Conservation (phyloP, 2,329 filamentous ascomycete genomes). For the Berkeleyomyces rouxiae region DNA sequence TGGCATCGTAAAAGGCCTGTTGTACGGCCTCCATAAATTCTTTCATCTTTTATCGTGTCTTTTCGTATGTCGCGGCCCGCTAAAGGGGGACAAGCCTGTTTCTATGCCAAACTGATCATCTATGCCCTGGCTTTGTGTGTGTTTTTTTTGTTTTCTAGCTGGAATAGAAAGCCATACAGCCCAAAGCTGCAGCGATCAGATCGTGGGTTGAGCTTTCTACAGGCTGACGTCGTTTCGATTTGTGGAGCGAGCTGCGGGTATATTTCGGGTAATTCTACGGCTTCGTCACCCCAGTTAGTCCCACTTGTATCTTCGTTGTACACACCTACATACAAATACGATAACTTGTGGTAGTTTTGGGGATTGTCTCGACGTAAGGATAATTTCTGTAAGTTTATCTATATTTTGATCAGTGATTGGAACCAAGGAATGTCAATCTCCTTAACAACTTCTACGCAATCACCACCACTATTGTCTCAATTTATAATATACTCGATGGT, state of each 20-base stretch:
- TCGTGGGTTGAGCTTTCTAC: not conserved
- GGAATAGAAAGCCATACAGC: not conserved
- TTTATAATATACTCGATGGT: too few relatives aligned
- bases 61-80: constrained; percentile 14
- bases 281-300: too few relatives aligned
- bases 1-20: constrained; percentile 71
- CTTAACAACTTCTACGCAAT: too few relatives aligned
- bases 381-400: too few relatives aligned
- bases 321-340: too few relatives aligned
- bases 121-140: not conserved
- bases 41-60: constrained; percentile 43
- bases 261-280: not conserved
- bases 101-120: not conserved
- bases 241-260: not conserved
- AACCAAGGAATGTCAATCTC: too few relatives aligned
- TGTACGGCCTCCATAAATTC: constrained; percentile 97
- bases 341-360: too few relatives aligned
- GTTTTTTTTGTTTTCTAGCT: not conserved
- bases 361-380: too few relatives aligned
- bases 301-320: too few relatives aligned
- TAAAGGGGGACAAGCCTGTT: not conserved
- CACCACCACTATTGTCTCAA: too few relatives aligned
- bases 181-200: not conserved
- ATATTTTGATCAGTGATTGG: too few relatives aligned
- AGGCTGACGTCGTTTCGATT: not conserved